Percentiles rank a stretch among this genome's conserved stretches.
Evolutionary conservation across 2,329 filamentous ascomycete species (phyloP).

Genomic region (Microcyclosporella mali): DNA sequence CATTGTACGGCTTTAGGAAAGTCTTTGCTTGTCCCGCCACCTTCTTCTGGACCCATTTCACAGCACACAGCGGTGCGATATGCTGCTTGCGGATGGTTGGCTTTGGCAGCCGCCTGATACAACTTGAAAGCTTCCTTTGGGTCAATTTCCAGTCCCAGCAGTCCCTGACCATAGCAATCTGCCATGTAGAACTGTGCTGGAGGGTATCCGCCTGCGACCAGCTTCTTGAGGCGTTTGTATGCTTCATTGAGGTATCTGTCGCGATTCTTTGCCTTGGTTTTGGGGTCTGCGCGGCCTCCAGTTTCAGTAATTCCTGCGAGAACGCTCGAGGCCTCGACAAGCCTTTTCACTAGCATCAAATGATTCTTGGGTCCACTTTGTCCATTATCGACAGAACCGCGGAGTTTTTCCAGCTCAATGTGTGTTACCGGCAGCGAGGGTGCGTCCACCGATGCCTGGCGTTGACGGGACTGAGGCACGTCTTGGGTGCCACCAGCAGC

Average conservation of each 20-base stretch:
- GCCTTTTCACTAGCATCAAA: slow-evolving; percentile 69
- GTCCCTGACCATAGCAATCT: slow-evolving; percentile 78
- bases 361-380: slow-evolving; percentile 66
- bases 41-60: slow-evolving; percentile 90
- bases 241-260: slow-evolving; percentile 82
- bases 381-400: slow-evolving; percentile 62
- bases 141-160: slow-evolving; percentile 71
- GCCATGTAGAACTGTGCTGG: slow-evolving; percentile 94
- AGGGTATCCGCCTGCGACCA: slow-evolving; percentile 63
- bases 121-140: slow-evolving; percentile 88
- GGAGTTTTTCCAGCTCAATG: slow-evolving; percentile 67
- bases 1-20: slow-evolving; percentile 93
- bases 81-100: slow-evolving; percentile 76
- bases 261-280: slow-evolving; percentile 56
- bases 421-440: slow-evolving; percentile 58
- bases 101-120: slow-evolving; percentile 89
- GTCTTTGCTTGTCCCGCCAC: slow-evolving; percentile 85
- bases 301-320: slow-evolving; percentile 63
- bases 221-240: slow-evolving; percentile 85
- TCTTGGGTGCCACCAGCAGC: slow-evolving; percentile 18
- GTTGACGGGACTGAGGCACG: slow-evolving; percentile 27
- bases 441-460: slow-evolving; percentile 18
- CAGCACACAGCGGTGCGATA: slow-evolving; percentile 96
- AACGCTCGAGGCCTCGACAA: slow-evolving; percentile 76
- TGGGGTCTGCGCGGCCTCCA: slow-evolving; percentile 59